Evolutionary conservation across 139 green algal species (phyloP), one percentile per base, ranked within the genome.

Genomic region (Axilococcus clingmanii): DNA sequence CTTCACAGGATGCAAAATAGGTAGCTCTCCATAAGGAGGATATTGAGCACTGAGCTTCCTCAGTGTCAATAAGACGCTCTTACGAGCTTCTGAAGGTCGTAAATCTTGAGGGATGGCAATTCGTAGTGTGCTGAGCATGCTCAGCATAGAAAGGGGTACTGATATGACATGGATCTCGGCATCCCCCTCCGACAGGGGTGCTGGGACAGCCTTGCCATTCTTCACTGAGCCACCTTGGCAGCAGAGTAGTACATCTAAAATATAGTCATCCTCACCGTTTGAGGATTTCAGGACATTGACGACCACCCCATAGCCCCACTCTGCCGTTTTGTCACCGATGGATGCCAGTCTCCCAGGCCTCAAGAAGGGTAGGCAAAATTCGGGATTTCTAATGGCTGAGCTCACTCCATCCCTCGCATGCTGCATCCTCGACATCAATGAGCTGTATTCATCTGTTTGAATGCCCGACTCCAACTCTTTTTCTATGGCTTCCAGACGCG

Each of bases 251-350:
- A 70, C 58, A 43, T 91, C 71, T 17, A 87, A 42, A 5, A 74
- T 49, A 55, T 88, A 93, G 16, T 57, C 55, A 15, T 52, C 35
- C 4, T 46, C 46, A 40, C 38, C 35, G 17, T 55, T 40, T 4
- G 45, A 35, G 24, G 55, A 14, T 45, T 46, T 55, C 35, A 72
- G 55, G 1, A 74, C 60, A 19, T 32, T 65, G 16, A 95, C 66
- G 4, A 93, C 63, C 7, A 95, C 68, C 11, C 81, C 87, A 70
- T 76, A 95, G 17, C 84, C 84, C 85, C 85, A 96, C 32, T 94
- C 72, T 16, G 48, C 55, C 32, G 20, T 35, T 15, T 50, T 43
- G 23, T 69, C 29, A 7, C 23, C 24, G 27, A 78, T 44, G 2
- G 41, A 41, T 17, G 94, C 74, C 9, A 97, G 59, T 19, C 89